Base-by-base conservation (phyloP, 1,139 yeast species). In the Williopsis jadinii region DNA sequence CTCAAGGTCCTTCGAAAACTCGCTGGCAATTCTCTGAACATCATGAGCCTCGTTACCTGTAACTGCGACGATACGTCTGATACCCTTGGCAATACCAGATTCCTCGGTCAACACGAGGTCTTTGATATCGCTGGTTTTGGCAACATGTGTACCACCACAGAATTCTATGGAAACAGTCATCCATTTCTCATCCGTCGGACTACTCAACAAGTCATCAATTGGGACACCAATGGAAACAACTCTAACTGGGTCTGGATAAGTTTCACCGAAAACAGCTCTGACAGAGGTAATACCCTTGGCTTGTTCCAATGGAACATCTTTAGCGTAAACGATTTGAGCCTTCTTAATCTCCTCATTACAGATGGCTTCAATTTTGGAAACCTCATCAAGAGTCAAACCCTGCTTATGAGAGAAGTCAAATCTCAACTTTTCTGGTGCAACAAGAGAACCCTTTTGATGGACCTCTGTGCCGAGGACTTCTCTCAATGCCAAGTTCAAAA, bases 111-210 rank as follows among this genome's bases (percentile, higher is more conserved):
- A 75, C 35, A 92, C 85, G 52, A 92, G 77, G 55, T 85, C 92
- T 64, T 88, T 88, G 62, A 92, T 94, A 50, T 92, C 98, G 46
- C 92, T 85, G 19, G 98, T 90, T 63, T 83, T 82, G 41, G 78
- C 75, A 51, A 92, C 97, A 59, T 92, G 99, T 13, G 98, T 92
- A 66, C 99, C 99, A 67, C 99, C 99, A 68, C 99, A 92, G 73
- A 92, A 90, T 68, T 94, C 99, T 54, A 94, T 73, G 5, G 97
- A 86, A 55, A 76, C 71, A 41, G 76, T 69, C 53, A 65, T 67
- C 97, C 98, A 92, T 56, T 84, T 76, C 40, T 68, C 68, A 58
- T 75, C 84, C 28, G 67, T 52, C 52, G 97, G 96, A 53, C 81
- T 71, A 10, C 73, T 70, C 50, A 90, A 62, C 52, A 92, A 70